Percentiles rank a stretch among this genome's conserved stretches.
phyloP scores from a whole-genome alignment of 306 rosid genomes.

The Datisca glomerata region DNA sequence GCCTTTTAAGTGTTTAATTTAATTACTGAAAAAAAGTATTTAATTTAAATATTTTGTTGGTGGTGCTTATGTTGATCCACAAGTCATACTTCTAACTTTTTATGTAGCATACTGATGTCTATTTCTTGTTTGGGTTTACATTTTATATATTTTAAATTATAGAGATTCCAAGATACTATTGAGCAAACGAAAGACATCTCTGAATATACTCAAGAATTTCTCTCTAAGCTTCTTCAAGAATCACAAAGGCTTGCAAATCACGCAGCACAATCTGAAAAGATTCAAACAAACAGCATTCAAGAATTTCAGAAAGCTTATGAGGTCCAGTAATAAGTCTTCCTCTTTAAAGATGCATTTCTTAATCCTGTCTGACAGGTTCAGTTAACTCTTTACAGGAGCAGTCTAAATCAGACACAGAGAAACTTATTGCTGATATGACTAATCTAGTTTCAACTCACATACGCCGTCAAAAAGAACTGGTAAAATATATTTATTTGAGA shows the following conservation, averaged over 20 bases:
- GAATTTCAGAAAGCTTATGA: conserved; percentile 79
- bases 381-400: conserved; percentile 52
- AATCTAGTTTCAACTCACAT: conserved; percentile 56
- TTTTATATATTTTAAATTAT: conserved; percentile 17
- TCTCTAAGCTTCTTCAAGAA: conserved; percentile 53
- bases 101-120: background rate
- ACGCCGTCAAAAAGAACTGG: conserved; percentile 74
- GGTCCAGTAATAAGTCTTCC: conserved; percentile 23
- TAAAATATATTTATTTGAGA: conserved; percentile 14
- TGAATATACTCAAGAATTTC: conserved; percentile 55
- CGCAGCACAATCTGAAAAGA: conserved; percentile 33
- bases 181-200: conserved; percentile 61
- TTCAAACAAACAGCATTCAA: conserved; percentile 45
- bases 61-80: no score
- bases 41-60: no score
- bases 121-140: background rate
- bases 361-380: conserved; percentile 14
- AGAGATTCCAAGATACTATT: conserved; percentile 53
- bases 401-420: conserved; percentile 70
- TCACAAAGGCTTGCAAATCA: conserved; percentile 49
- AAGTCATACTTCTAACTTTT: background rate
- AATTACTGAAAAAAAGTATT: background rate
- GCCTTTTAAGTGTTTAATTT: background rate
- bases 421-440: conserved; percentile 74
- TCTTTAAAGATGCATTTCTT: background rate